Conservation (phyloP, 768 basidiomycete species). For the Hypholoma sublateritium region DNA sequence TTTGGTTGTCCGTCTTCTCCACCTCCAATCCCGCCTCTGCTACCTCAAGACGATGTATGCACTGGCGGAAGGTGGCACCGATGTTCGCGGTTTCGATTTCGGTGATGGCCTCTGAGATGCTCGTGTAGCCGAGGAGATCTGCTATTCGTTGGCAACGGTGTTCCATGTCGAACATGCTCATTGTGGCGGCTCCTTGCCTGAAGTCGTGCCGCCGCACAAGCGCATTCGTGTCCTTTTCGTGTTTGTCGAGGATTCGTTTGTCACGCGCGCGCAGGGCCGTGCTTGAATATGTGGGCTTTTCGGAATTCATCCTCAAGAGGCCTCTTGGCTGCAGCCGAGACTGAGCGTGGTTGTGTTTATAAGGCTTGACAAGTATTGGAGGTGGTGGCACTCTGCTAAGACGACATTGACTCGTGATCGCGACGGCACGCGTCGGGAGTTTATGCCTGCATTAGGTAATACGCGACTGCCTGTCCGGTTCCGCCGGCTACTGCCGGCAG, state of each 20-base stretch:
- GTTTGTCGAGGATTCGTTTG: not conserved
- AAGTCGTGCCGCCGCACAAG: constrained; percentile 3
- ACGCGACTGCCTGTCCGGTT: no score
- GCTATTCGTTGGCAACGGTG: constrained; percentile 40
- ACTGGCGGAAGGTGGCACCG: constrained; percentile 33
- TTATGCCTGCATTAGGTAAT: no score
- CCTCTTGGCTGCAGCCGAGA: no score
- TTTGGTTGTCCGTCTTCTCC: constrained; percentile 23
- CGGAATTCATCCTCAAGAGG: not conserved
- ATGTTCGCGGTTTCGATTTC: constrained; percentile 36
- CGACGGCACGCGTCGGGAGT: no score
- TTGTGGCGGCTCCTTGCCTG: constrained; percentile 29
- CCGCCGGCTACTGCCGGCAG: no score
- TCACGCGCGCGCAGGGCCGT: not conserved
- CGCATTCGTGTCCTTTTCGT: not conserved
- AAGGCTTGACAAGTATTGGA: no score
- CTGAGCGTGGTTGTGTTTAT: no score
- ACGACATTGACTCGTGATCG: no score
- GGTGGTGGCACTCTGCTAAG: no score
- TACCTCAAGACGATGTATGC: constrained; percentile 31
- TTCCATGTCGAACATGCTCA: constrained; percentile 33
- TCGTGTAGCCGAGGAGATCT: constrained; percentile 40
- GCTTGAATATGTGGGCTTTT: not conserved
- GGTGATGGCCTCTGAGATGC: constrained; percentile 42
- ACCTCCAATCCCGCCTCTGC: constrained; percentile 29